Base-by-base conservation (phyloP, 2,329 filamentous ascomycete species). In the Dothistroma septosporum region DNA sequence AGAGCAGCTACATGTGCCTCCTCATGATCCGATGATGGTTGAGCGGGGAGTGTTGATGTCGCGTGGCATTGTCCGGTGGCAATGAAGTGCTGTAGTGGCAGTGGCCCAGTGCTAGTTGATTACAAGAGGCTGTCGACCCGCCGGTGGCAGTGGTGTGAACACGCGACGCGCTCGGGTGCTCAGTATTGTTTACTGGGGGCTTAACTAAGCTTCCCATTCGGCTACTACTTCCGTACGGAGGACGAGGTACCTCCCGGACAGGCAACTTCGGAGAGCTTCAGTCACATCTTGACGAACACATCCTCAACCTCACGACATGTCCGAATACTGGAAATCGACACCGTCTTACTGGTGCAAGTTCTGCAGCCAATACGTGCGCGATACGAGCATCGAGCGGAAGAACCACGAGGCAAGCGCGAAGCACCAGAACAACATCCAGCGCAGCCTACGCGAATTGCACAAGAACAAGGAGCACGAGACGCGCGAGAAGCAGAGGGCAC, bases 311-410 rank as follows among this genome's bases (percentile, higher is more conserved):
- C 47, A 11, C 32, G 50, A 37, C 32, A 97, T 99, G 94, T 88
- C 94, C 0, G 94, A 97, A 82, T 95, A 96, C 78, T 97, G 94
- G 94, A 97, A 97, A 76, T 97, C 93, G 21, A 96, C 92, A 35
- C 92, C 92, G 6, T 93, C 89, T 74, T 96, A 96, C 79, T 97
- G 92, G 92, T 99, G 94, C 85, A 97, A 97, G 76, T 91, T 96
- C 80, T 99, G 94, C 84, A 85, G 86, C 73, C 85, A 84, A 73
- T 97, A 87, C 76, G 90, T 99, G 54, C 90, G 91, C 77, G 94
- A 99, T 80, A 97, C 92, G 22, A 87, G 91, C 68, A 86, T 97
- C 76, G 92, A 96, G 75, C 89, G 88, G 69, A 83, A 87, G 66
- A 71, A 72, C 35, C 74, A 75, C 64, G 74, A 75, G 54, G 63